A percentile compares a stretch with the other conserved stretches of the same genome.
Conservation (phyloP, 371 early-diverging fungal species). For the Conidiobolus incongruus region DNA sequence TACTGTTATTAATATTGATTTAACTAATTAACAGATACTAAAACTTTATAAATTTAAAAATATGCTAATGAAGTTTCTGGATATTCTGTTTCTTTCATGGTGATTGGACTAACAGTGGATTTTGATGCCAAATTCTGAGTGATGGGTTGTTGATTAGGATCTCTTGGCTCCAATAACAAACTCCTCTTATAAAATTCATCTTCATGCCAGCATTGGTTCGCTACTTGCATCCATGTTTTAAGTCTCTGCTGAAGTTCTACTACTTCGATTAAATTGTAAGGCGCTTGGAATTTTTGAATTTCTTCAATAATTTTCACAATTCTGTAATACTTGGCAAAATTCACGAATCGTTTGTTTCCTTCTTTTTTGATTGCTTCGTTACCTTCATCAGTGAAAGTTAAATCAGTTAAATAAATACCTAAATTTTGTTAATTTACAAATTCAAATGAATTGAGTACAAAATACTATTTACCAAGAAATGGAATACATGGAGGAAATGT, state of each 20-base stretch:
- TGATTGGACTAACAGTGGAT: too few relatives aligned
- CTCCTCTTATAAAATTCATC: not conserved
- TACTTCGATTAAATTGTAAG: constrained; percentile 4
- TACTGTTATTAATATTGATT: too few relatives aligned
- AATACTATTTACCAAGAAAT: constrained; percentile 27
- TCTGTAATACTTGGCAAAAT: constrained; percentile 2
- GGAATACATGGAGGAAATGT: constrained; percentile 51
- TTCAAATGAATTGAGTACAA: not conserved
- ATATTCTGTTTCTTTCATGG: too few relatives aligned
- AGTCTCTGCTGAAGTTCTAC: not conserved
- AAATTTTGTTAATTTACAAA: constrained; percentile 6
- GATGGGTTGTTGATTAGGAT: not conserved
- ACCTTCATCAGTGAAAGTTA: constrained; percentile 62
- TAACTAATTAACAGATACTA: too few relatives aligned
- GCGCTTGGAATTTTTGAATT: constrained; percentile 4
- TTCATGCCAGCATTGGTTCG: constrained; percentile 1
- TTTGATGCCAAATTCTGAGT: too few relatives aligned
- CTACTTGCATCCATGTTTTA: not conserved
- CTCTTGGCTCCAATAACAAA: not conserved
- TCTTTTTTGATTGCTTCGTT: constrained; percentile 10
- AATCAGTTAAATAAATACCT: constrained; percentile 66
- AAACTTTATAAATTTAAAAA: too few relatives aligned
- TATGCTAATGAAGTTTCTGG: too few relatives aligned
- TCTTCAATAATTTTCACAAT: constrained; percentile 3
- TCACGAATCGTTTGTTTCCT: not conserved